Percentiles rank a stretch among this genome's conserved stretches.
These are phyloP conservation scores for Aspergillus hortae DNA, from an alignment of 2,329 filamentous ascomycete genomes.

Conservation along the genomic window DNA sequence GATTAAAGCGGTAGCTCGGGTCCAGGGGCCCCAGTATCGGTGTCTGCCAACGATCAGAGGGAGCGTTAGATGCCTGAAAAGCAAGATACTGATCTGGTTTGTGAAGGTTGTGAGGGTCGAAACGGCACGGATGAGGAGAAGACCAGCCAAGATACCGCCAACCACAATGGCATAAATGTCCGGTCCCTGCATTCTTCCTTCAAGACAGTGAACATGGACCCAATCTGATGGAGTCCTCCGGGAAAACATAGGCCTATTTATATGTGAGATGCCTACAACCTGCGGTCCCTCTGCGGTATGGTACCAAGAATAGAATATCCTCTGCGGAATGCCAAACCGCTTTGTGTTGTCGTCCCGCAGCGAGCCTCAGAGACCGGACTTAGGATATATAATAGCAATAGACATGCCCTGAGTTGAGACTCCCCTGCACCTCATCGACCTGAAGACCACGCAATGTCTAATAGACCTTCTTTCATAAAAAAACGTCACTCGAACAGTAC, in stretches of 20 bases:
- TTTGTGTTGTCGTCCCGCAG: background rate
- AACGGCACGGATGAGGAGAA: background rate
- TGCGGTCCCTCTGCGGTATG: background rate
- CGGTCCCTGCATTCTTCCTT: too few species aligned
- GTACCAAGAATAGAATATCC: background rate
- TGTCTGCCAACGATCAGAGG: background rate
- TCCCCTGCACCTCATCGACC: background rate
- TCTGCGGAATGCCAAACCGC: background rate
- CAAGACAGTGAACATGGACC: too few species aligned
- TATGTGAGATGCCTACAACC: background rate
- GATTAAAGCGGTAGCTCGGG: background rate
- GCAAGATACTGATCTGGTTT: background rate
- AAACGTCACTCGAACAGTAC: slow-evolving; percentile 14
- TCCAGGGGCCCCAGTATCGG: background rate
- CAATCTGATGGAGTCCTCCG: too few species aligned
- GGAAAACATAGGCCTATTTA: background rate
- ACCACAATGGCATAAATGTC: background rate
- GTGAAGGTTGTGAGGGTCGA: background rate
- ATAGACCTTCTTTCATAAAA: slow-evolving; percentile 7
- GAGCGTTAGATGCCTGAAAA: background rate
- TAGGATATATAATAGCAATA: background rate
- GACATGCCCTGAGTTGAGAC: background rate
- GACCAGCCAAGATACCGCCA: background rate
- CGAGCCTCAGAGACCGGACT: background rate
- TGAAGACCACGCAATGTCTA: slow-evolving; percentile 4